A percentile compares a stretch with the other conserved stretches of the same genome.
phyloP scores from a whole-genome alignment of 495 filamentous ascomycete species.

The Trichoderma erinaceum region DNA sequence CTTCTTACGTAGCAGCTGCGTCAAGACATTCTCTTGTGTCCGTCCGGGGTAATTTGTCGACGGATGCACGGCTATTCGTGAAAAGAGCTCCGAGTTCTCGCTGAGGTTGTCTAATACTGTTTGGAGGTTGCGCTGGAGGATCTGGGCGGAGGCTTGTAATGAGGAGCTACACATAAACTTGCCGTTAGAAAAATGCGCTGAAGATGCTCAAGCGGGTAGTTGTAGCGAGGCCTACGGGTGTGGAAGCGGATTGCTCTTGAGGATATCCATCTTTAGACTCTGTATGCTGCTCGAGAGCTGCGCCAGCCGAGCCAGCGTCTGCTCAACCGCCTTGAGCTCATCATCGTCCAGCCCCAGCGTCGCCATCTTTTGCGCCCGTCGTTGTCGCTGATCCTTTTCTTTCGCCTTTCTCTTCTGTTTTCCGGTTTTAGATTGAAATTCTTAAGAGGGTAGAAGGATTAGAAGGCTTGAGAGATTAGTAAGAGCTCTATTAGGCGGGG shows the following conservation, averaged over 20 bases:
- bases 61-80: constrained; percentile 62
- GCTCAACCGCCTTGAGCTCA: constrained; percentile 68
- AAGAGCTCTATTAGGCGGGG: not conserved
- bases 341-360: constrained; percentile 45
- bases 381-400: not conserved
- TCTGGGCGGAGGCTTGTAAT: constrained; percentile 59
- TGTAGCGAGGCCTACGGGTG: constrained; percentile 25
- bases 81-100: constrained; percentile 54
- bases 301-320: constrained; percentile 63
- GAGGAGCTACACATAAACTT: constrained; percentile 44
- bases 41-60: constrained; percentile 68
- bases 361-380: constrained; percentile 33
- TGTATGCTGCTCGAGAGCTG: constrained; percentile 62
- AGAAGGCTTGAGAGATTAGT: not conserved
- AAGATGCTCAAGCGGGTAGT: no score
- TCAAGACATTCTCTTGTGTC: constrained; percentile 57
- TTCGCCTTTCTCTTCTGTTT: not conserved
- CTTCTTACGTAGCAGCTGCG: constrained; percentile 70
- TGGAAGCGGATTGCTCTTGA: constrained; percentile 32
- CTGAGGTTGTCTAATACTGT: constrained; percentile 53
- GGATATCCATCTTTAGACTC: constrained; percentile 46
- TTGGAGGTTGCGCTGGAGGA: constrained; percentile 58
- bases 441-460: not conserved
- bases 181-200: no score
- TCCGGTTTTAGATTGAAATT: not conserved